Evolutionary conservation across 768 basidiomycete species (phyloP), one percentile per base, ranked within the genome.

Genomic region (Neoboletus magnificus): DNA sequence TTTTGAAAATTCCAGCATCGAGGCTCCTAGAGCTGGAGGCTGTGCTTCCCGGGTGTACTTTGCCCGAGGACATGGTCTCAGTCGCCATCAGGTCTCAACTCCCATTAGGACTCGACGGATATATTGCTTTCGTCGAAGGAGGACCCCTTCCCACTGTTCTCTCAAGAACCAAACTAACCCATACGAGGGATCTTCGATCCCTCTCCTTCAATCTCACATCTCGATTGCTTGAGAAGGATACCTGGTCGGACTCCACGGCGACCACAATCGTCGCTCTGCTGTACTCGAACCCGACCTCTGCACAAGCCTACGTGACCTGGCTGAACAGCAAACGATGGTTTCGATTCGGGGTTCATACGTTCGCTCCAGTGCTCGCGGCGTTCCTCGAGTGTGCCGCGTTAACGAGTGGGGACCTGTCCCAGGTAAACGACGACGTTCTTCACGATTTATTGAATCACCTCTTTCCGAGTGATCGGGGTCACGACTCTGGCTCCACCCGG

Each of bases 41-140:
- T 6, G 27, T 72, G 10, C 60, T 81, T 11, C 69, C 73, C 11
- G 60, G 67, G n/a, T 77, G 73, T 16, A 10, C 52, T 1, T 56
- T 72, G 2, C 70, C 85, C 0, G 81, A 86, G 40, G 71, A 76
- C 10, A 66, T 86, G 56, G 73, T 86, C 22, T 77, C 81, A 2
- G 60, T 62, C 4, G 69, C 75, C 0, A 56, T 83, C 4, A 67
- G 73, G 16, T 73, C 76, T 15, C 55, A 50, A n/a, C 62, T 75
- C 11, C 72, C 74, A 27, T 47, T 49, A 16, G 64, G 70, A 9
- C 37, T 70, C 35, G 64, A 71, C 16, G 73, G 73, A 2, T 57
- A 27, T 8, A 30, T 62, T 33, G 1, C 36, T 27, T 55, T 57
- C 48, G 11, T 23, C 9, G 52, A 60, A 46, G 52, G 54, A 37